phyloP scores from a whole-genome alignment of 2,329 filamentous ascomycete species.

The Stemphylium vesicarium region DNA sequence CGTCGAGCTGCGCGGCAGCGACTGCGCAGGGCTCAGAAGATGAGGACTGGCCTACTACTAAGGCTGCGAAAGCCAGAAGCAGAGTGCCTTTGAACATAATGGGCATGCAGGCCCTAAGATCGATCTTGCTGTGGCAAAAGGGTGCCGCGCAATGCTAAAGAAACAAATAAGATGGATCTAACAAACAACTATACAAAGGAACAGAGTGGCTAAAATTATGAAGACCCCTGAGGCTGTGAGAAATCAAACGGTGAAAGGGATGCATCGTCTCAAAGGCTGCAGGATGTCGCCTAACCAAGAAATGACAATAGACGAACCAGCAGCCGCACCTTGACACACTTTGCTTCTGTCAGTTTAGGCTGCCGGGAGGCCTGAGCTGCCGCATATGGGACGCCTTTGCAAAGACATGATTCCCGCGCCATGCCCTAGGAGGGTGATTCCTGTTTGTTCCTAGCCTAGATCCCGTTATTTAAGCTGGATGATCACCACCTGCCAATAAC shows the following conservation, averaged over 20 bases:
- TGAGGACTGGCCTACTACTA: constrained; percentile 21
- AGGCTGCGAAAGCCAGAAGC: constrained; percentile 20
- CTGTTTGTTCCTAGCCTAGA: constrained; percentile 3
- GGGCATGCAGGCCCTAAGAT: background rate
- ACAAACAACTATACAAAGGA: background rate
- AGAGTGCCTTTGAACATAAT: constrained; percentile 20
- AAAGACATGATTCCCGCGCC: background rate
- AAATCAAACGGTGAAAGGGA: constrained; percentile 2
- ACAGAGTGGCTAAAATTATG: background rate
- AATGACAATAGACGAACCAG: constrained; percentile 6
- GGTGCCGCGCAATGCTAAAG: background rate
- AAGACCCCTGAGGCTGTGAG: background rate
- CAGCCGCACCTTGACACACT: background rate
- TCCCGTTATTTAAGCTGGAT: constrained; percentile 2
- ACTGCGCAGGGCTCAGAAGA: constrained; percentile 28
- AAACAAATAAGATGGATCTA: background rate
- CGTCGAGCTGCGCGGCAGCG: constrained; percentile 13
- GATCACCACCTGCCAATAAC: constrained; percentile 1
- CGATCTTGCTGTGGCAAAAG: background rate
- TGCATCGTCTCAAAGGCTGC: constrained; percentile 9
- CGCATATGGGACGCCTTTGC: background rate
- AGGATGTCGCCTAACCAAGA: constrained; percentile 11
- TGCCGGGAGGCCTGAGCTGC: constrained; percentile 6
- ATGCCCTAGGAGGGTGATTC: background rate
- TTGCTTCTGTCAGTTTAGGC: constrained; percentile 4